Percentiles rank a stretch among this genome's conserved stretches.
phyloP scores from a whole-genome alignment of 257 asterid genomes.

The Capsicum baccatum region DNA sequence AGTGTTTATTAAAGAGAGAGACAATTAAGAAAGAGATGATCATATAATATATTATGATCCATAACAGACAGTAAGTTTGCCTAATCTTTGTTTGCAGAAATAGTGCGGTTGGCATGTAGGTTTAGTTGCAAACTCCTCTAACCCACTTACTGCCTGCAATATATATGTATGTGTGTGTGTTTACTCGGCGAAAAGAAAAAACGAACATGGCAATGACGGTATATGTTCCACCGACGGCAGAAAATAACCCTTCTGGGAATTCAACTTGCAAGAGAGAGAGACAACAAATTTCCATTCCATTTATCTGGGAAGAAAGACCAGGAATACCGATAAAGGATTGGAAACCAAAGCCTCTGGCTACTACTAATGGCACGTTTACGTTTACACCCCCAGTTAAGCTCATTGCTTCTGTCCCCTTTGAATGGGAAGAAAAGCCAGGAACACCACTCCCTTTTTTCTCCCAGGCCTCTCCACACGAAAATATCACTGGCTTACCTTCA shows the following conservation, averaged over 20 bases:
- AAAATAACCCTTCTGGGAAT: conserved; percentile 42
- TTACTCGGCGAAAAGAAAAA: background rate
- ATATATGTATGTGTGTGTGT: background rate
- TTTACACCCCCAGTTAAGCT: conserved; percentile 54
- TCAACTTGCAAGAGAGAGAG: conserved; percentile 54
- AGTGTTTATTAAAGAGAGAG: background rate
- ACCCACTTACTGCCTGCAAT: conserved; percentile 52
- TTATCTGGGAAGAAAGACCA: conserved; percentile 84
- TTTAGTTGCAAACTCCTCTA: conserved; percentile 54
- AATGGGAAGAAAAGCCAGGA: conserved; percentile 94
- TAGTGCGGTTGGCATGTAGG: conserved; percentile 61
- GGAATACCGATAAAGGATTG: conserved; percentile 83
- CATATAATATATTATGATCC: background rate
- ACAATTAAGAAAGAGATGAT: background rate
- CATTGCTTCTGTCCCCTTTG: conserved; percentile 76
- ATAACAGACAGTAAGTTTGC: conserved; percentile 53
- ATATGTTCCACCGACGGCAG: conserved; percentile 55
- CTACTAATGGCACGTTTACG: conserved; percentile 25
- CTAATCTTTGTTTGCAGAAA: conserved; percentile 50
- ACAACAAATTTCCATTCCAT: conserved; percentile 77
- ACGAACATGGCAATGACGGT: conserved; percentile 23
- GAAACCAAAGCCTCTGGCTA: conserved; percentile 47
- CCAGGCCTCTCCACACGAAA: conserved; percentile 26
- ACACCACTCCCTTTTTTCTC: conserved; percentile 59
- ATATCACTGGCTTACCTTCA: conserved; percentile 35